Conservation (phyloP, 1,139 yeast genomes). For the Yamadazyma triangularis region DNA sequence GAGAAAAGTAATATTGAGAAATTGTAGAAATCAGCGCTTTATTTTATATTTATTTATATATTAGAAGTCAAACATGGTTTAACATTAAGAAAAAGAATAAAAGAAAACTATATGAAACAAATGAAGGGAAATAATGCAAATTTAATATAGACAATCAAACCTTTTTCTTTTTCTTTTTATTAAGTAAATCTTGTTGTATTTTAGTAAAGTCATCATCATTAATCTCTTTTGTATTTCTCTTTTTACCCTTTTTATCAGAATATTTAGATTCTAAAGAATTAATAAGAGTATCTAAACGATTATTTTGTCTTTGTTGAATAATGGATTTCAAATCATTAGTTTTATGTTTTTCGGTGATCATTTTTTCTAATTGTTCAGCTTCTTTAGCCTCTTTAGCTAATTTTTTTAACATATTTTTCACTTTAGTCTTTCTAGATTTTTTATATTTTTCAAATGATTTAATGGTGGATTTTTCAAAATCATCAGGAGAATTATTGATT, state of each 20-base stretch:
- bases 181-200: constrained; percentile 23
- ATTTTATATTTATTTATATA: too few species aligned
- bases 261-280: constrained; percentile 56
- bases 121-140: too few species aligned
- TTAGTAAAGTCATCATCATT: constrained; percentile 29
- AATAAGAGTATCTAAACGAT: constrained; percentile 46
- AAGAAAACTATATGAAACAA: too few species aligned
- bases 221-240: constrained; percentile 24
- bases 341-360: constrained; percentile 36
- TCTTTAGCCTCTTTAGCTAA: constrained; percentile 61
- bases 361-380: constrained; percentile 57
- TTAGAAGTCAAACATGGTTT: too few species aligned
- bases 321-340: constrained; percentile 48
- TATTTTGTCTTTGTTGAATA: constrained; percentile 42
- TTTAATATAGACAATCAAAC: too few species aligned
- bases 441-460: constrained; percentile 54
- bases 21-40: too few species aligned
- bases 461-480: constrained; percentile 44
- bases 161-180: constrained; percentile 11
- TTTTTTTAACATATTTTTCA: constrained; percentile 41
- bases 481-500: constrained; percentile 49
- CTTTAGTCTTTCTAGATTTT: constrained; percentile 41
- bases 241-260: constrained; percentile 32
- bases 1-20: too few species aligned
- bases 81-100: too few species aligned